Percentiles rank a stretch among this genome's conserved stretches.
These are phyloP conservation scores for Saturnispora dispora DNA, from an alignment of 805 yeast genomes.

Conservation along the genomic window DNA sequence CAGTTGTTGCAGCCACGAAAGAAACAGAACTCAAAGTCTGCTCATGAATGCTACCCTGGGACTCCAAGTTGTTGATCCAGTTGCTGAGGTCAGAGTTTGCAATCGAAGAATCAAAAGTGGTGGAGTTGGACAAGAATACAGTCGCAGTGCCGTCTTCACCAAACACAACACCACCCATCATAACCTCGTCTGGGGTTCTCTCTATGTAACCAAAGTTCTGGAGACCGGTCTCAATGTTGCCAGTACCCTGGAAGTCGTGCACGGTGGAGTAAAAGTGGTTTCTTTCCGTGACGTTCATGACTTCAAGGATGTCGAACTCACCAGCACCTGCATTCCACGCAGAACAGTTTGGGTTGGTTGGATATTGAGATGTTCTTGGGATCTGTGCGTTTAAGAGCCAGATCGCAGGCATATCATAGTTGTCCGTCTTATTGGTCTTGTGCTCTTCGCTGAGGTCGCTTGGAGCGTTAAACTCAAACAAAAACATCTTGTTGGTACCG, in stretches of 20 bases:
- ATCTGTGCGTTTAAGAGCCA: constrained; percentile 63
- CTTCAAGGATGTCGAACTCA: constrained; percentile 70
- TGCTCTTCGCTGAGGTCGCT: constrained; percentile 33
- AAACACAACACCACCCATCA: constrained; percentile 68
- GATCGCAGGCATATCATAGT: constrained; percentile 63
- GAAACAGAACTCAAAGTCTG: constrained; percentile 16
- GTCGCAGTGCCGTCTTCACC: constrained; percentile 50
- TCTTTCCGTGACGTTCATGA: constrained; percentile 52
- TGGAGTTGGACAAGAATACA: constrained; percentile 50
- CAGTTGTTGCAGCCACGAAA: constrained; percentile 4
- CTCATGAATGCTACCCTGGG: constrained; percentile 14
- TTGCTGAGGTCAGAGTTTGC: constrained; percentile 33
- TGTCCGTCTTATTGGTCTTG: constrained; percentile 24
- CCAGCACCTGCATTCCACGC: constrained; percentile 77
- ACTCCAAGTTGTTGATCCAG: constrained; percentile 34
- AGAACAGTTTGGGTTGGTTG: constrained; percentile 51
- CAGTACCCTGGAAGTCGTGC: constrained; percentile 71
- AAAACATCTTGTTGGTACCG: constrained; percentile 61
- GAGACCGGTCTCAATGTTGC: constrained; percentile 51
- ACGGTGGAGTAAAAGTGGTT: constrained; percentile 53
- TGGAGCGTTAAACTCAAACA: constrained; percentile 65
- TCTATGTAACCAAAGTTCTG: constrained; percentile 45
- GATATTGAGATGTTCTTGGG: constrained; percentile 68
- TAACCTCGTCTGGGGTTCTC: constrained; percentile 41
- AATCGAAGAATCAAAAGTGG: constrained; percentile 40